Evolutionary conservation across 306 rosid genomes (phyloP), one percentile per base, ranked within the genome.

Genomic region (Mimosa pudica): DNA sequence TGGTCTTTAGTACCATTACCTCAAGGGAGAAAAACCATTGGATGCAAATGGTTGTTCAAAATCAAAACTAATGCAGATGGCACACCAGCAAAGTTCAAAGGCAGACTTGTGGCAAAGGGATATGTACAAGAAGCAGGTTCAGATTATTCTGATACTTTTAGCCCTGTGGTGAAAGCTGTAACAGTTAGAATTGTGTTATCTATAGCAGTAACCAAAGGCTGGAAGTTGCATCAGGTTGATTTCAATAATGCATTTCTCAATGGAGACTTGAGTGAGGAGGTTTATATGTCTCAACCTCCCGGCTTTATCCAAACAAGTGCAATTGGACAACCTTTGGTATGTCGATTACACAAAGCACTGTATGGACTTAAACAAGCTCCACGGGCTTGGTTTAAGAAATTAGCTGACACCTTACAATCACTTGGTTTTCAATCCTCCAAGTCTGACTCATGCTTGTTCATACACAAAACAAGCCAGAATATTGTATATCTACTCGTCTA

Each of bases 361-460:
- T 58, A 58, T 20, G 64, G 12, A 0, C 35, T 58, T 0, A 58
- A 58, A 7, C 6, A 58, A 18, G 33, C 64, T 0, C 33, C 13
- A 7, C 1, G 6, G 0, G 11, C 35, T 2, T 58, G 62, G 30
- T 58, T 18, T 0, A 2, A 8, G 8, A 58, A 58, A 0, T 3
- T 58, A 0, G 3, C 2, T 46, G 2, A 0, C 0, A 0, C 1
- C 0, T 2, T 58, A 0, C 0, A 2, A 0, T 18, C 33, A 0
- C 5, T 58, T 0, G 64, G 33, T 2, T 58, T 58, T 20, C 9
- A 3, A 6, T 3, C 30, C 0, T 8, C 5, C 0, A 58, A 8
- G 3, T 2, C 13, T 0, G 64, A 58, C 3, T 0, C 5, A 0
- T 18, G 5, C 2, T 1, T 58, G 0, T 58, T 20, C 0, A 1